phyloP scores from a whole-genome alignment of 192 early-diverging fungal genomes.

The Backusella sp. region DNA sequence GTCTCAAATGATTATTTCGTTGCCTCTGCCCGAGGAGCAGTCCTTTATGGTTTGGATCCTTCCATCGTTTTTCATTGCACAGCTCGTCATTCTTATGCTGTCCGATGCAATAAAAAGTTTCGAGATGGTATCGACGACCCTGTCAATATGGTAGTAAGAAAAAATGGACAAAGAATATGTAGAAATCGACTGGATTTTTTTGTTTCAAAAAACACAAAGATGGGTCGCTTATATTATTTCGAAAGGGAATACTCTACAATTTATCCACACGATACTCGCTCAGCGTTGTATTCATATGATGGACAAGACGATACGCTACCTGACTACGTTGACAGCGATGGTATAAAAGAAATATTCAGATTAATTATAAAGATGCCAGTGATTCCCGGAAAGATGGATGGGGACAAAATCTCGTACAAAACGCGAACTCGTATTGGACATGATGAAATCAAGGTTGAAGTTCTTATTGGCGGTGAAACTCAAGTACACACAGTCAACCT shows the following conservation, averaged over 20 bases:
- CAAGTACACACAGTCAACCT: not conserved
- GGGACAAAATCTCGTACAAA: not conserved
- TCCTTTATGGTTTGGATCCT: slow-evolving; percentile 35
- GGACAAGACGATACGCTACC: not conserved
- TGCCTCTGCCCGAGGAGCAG: slow-evolving; percentile 44
- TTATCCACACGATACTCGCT: not conserved
- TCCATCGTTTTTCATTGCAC: slow-evolving; percentile 26
- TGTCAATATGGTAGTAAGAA: not conserved
- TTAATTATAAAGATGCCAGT: not conserved
- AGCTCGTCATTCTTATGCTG: slow-evolving; percentile 36
- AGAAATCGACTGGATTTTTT: not conserved
- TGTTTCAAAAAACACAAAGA: not conserved
- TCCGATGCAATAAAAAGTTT: slow-evolving; percentile 8
- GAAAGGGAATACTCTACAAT: not conserved
- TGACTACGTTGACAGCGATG: not conserved
- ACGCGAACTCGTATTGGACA: not conserved
- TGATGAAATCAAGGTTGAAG: not conserved
- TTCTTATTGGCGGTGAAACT: not conserved
- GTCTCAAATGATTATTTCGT: slow-evolving; percentile 32
- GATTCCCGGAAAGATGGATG: not conserved
- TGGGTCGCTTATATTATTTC: not conserved
- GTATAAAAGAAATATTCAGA: not conserved
- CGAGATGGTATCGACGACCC: not conserved
- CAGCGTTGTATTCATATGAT: not conserved
- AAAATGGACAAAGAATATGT: not conserved